Percentiles rank a stretch among this genome's conserved stretches.
These are phyloP conservation scores for Paxillus ammoniavirescens DNA, from an alignment of 768 basidiomycete genomes.

Conservation along the genomic window DNA sequence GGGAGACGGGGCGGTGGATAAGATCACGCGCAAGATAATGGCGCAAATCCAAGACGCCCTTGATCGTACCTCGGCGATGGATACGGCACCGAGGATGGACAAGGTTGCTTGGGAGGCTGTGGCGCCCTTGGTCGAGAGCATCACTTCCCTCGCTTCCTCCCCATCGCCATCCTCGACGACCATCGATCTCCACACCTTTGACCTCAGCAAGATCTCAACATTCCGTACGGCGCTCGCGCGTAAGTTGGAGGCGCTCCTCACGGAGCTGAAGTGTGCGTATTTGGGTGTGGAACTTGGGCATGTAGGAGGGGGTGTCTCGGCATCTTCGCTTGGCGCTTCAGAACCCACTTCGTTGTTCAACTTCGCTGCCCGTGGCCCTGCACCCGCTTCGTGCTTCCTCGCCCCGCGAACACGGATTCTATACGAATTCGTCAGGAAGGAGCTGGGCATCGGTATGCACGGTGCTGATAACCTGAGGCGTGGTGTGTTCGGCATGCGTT, in stretches of 20 bases:
- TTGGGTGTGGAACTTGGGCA: conserved; percentile 22
- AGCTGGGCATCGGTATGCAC: conserved; percentile 77
- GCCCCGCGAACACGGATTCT: conserved; percentile 52
- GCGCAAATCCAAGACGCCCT: conserved; percentile 48
- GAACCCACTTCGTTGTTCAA: conserved; percentile 34
- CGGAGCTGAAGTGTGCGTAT: conserved; percentile 30
- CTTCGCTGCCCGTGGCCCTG: conserved; percentile 50
- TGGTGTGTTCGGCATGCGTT: conserved; percentile 55
- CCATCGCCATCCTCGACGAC: neutral
- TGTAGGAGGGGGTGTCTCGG: conserved; percentile 11
- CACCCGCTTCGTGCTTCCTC: conserved; percentile 68
- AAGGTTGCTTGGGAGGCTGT: conserved; percentile 64
- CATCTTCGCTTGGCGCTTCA: neutral
- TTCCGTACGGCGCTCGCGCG: conserved; percentile 21
- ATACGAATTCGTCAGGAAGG: conserved; percentile 74
- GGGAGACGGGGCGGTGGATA: conserved; percentile 9
- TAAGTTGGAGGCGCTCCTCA: conserved; percentile 18
- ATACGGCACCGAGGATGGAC: conserved; percentile 65
- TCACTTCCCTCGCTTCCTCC: conserved; percentile 5
- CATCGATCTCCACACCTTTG: conserved; percentile 9
- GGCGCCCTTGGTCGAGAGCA: conserved; percentile 56
- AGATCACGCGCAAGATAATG: conserved; percentile 31
- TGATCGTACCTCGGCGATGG: conserved; percentile 70
- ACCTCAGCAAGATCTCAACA: conserved; percentile 20
- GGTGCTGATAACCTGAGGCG: conserved; percentile 67